Evolutionary conservation across 331 rosid genomes (phyloP).

Genomic region (Cydonia oblonga): DNA sequence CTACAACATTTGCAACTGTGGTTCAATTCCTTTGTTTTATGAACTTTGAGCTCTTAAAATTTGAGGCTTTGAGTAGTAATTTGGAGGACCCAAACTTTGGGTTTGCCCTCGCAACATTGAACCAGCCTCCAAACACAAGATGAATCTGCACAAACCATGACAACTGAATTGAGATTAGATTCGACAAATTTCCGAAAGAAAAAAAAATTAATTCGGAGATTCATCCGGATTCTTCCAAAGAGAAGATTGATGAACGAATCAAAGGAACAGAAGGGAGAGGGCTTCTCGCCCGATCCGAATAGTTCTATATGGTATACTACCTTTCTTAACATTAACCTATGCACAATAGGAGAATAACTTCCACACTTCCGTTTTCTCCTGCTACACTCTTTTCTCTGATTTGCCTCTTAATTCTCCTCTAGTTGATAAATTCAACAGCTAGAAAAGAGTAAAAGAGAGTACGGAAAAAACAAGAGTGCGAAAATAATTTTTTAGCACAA

Average conservation of each 20-base stretch:
- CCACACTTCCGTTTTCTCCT: not conserved
- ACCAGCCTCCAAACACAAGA: not conserved
- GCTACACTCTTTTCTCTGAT: not conserved
- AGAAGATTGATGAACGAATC: not conserved
- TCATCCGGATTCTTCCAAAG: not conserved
- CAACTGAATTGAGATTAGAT: not conserved
- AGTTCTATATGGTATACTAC: no score
- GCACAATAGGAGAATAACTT: no score
- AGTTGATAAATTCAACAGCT: no score
- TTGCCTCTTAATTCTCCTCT: no score
- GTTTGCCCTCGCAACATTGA: not conserved
- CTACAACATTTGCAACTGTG: not conserved
- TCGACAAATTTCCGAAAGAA: no score
- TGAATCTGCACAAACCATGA: not conserved
- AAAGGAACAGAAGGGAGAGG: not conserved
- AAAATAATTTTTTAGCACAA: no score
- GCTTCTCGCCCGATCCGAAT: no score
- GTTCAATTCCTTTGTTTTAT: not conserved
- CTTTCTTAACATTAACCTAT: no score
- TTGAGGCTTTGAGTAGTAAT: no score
- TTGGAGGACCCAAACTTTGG: not conserved
- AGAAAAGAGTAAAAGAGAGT: no score
- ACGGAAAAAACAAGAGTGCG: not conserved
- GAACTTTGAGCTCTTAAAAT: not conserved
- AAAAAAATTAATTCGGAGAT: not conserved